These are phyloP conservation scores for Trametes cingulata DNA, from an alignment of 768 basidiomycete species.

Conservation along the genomic window DNA sequence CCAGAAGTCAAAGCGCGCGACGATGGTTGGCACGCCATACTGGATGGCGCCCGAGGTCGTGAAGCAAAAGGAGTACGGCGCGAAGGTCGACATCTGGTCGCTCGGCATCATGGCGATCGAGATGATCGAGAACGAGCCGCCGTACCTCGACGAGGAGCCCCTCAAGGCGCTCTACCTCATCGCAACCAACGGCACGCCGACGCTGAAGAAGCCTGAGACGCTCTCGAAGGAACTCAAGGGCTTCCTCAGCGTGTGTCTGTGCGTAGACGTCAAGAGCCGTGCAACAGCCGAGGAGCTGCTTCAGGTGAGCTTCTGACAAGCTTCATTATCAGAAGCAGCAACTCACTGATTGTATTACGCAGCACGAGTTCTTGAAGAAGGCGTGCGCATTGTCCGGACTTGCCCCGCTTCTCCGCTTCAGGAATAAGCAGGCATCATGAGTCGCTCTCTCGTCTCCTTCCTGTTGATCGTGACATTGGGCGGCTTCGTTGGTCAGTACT, in stretches of 20 bases:
- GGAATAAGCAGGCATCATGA: constrained; percentile 55
- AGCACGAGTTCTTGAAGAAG: constrained; percentile 96
- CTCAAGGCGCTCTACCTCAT: constrained; percentile 93
- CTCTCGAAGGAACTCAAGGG: constrained; percentile 91
- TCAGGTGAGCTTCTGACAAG: constrained; percentile 53
- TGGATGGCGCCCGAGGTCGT: constrained; percentile 99
- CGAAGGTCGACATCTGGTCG: constrained; percentile 97
- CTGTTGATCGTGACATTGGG: neutral
- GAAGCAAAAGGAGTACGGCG: constrained; percentile 95
- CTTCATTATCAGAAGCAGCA: constrained; percentile 14
- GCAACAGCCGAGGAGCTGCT: constrained; percentile 88
- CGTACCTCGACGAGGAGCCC: constrained; percentile 94
- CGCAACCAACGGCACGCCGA: constrained; percentile 98
- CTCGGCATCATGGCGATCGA: constrained; percentile 98
- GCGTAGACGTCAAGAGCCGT: constrained; percentile 92
- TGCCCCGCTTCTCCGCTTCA: constrained; percentile 83
- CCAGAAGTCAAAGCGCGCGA: constrained; percentile 94
- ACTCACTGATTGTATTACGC: neutral
- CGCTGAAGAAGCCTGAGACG: constrained; percentile 92
- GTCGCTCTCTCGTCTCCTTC: neutral
- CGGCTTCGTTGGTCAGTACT: neutral
- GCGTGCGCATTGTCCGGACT: constrained; percentile 81
- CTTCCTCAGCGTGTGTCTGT: constrained; percentile 96
- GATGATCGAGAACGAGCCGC: constrained; percentile 98
- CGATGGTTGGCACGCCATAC: constrained; percentile 98